Base-by-base conservation (phyloP, 352 stramenopile species). In the Globisporangium nodosum region DNA sequence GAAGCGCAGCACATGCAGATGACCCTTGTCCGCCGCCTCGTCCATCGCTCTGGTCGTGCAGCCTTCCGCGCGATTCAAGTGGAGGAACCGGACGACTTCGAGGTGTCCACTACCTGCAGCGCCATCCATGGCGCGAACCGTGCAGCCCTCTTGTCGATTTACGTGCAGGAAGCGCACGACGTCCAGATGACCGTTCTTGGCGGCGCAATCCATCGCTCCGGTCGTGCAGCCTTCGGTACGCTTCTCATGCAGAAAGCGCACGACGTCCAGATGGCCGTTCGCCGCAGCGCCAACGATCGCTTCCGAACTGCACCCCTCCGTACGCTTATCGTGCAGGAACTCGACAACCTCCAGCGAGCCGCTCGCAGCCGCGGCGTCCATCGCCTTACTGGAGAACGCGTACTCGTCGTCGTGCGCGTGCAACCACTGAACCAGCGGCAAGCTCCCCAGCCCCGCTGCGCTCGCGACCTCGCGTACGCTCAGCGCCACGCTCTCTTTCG, bases 1-100 rank as follows among this genome's bases (percentile, higher is more conserved):
- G 33, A 63, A 72, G 12, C 20, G 27, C 3, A 72, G 62, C 0
- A 72, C 52, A 0, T 58, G 30, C 2, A 69, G 15, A 30, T 67
- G 61, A 2, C 65, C 65, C 3, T 66, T 65, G 39, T 60, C 49
- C 15, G 56, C 61, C 16, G 61, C 65, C 3, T 27, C 21, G 52
- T 69, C 48, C 51, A 61, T 60, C 20, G 58, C 58, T 27, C 33
- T 21, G 21, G 43, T 58, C 39, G 47, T 59, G 35, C 57, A 62
- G 18, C 56, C 56, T 35, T 62, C 56, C 15, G 6, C 12, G 13
- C 56, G 56, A 27, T 62, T 48, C 20, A 16, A 21, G 47, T 62
- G 56, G 13, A 62, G 49, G 47, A 58, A 62, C 27, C 9, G 15
- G 27, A 62, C 49, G 27, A 62, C 27, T 1, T 62, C 33, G 30